Evolutionary conservation across 139 green algal genomes (phyloP).

Genomic region (Nannochloris sp.): DNA sequence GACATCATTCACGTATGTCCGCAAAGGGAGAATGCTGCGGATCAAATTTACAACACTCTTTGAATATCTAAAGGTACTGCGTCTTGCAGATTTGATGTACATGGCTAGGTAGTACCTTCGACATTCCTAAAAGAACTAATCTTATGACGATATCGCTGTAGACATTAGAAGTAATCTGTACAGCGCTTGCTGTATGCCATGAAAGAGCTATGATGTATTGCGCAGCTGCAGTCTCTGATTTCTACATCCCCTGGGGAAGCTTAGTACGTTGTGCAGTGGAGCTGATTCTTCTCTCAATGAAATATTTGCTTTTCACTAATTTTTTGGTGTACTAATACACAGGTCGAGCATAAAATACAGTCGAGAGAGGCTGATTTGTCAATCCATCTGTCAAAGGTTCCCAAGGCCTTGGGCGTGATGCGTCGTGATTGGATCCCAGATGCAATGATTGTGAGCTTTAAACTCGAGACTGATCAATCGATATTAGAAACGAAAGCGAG

Average conservation of each 20-base stretch:
- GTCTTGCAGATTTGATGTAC: too few relatives aligned
- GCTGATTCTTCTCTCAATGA: background rate
- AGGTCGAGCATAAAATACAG: slow-evolving; percentile 94
- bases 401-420: slow-evolving; percentile 87
- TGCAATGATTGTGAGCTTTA: slow-evolving; percentile 91
- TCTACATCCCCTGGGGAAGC: slow-evolving; percentile 84
- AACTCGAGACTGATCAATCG: slow-evolving; percentile 89
- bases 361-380: slow-evolving; percentile 52
- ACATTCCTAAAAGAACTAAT: too few relatives aligned
- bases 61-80: slow-evolving; percentile 70
- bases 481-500: slow-evolving; percentile 64
- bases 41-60: slow-evolving; percentile 89
- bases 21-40: slow-evolving; percentile 40
- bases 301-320: too few relatives aligned
- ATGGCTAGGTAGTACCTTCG: too few relatives aligned
- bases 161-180: slow-evolving; percentile 47
- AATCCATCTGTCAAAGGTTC: slow-evolving; percentile 63
- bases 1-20: background rate
- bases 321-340: background rate
- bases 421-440: slow-evolving; percentile 65
- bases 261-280: slow-evolving; percentile 39
- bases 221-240: slow-evolving; percentile 97
- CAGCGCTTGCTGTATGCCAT: slow-evolving; percentile 33
- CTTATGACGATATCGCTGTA: background rate
- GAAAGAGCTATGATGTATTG: slow-evolving; percentile 74